Percentiles rank a stretch among this genome's conserved stretches.
Conservation (phyloP, 139 green algal genomes). For the Asterochloris erici region DNA sequence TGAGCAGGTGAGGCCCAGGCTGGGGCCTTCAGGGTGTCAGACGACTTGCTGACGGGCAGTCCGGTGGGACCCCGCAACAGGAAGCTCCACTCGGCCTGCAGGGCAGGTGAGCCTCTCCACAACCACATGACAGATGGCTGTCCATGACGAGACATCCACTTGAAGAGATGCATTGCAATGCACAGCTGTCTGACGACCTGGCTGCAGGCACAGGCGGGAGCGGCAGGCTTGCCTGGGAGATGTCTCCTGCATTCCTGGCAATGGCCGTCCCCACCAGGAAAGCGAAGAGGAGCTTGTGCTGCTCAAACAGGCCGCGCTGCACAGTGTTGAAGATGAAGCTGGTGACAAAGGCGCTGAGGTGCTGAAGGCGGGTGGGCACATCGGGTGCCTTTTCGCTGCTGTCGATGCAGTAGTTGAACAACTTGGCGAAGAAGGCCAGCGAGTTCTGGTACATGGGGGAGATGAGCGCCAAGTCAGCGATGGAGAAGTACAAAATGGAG, state of each 20-base stretch:
- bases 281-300: constrained; percentile 73
- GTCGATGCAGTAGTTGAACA: constrained; percentile 83
- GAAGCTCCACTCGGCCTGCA: constrained; percentile 71
- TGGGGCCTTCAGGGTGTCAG: constrained; percentile 22
- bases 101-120: background rate
- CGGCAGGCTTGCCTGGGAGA: background rate
- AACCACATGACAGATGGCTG: background rate
- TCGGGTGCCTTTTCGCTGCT: constrained; percentile 51
- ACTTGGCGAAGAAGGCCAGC: constrained; percentile 68
- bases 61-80: constrained; percentile 51
- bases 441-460: constrained; percentile 83
- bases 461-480: constrained; percentile 75
- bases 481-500: constrained; percentile 76
- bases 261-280: constrained; percentile 67
- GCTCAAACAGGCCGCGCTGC: constrained; percentile 74
- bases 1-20: constrained; percentile 34
- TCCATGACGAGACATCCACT: background rate
- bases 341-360: constrained; percentile 65
- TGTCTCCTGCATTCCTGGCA: constrained; percentile 20
- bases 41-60: background rate
- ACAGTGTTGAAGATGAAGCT: constrained; percentile 80
- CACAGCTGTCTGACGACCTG: background rate
- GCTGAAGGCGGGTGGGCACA: constrained; percentile 50
- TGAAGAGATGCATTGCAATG: background rate
- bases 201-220: background rate